phyloP scores from a whole-genome alignment of 1,284 basidiomycete genomes.

The Sanghuangporus sanghuang region DNA sequence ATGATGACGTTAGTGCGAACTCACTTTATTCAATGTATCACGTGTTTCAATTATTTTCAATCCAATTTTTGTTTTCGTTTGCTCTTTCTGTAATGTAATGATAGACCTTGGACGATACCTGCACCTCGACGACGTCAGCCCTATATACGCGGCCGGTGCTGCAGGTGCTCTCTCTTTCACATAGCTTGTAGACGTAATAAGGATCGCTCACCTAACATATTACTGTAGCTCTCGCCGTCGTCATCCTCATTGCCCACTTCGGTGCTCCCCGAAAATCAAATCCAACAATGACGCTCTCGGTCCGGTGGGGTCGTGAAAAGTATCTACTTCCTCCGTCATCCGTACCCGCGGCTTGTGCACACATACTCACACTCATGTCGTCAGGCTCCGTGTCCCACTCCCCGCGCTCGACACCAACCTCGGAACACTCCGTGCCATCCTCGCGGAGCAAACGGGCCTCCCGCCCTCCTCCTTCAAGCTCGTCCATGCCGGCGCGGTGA shows the following conservation, averaged over 20 bases:
- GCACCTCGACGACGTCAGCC: slow-evolving; percentile 4
- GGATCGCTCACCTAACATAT: background rate
- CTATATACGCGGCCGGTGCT: slow-evolving; percentile 10
- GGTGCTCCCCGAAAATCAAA: slow-evolving; percentile 19
- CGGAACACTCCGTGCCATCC: slow-evolving; percentile 42
- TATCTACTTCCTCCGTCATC: slow-evolving; percentile 17
- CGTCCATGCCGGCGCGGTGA: slow-evolving; percentile 72
- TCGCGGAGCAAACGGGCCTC: slow-evolving; percentile 65
- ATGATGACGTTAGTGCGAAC: too few relatives aligned
- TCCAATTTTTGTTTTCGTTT: background rate
- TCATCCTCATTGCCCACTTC: slow-evolving; percentile 29
- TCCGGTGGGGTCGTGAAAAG: slow-evolving; percentile 64
- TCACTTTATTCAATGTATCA: too few relatives aligned
- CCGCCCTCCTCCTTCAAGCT: slow-evolving; percentile 64
- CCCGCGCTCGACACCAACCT: slow-evolving; percentile 53
- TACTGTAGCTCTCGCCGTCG: slow-evolving; percentile 19
- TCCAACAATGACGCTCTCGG: slow-evolving; percentile 41
- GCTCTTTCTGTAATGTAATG: background rate
- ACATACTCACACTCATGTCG: slow-evolving; percentile 8
- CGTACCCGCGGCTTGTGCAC: slow-evolving; percentile 2
- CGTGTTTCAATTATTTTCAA: background rate
- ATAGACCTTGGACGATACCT: background rate
- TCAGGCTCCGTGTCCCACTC: slow-evolving; percentile 50
- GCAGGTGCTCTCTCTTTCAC: background rate
- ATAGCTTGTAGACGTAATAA: background rate